Percentiles rank a stretch among this genome's conserved stretches.
Conservation (phyloP, 2,329 filamentous ascomycete genomes). For the Penicillium sp. region DNA sequence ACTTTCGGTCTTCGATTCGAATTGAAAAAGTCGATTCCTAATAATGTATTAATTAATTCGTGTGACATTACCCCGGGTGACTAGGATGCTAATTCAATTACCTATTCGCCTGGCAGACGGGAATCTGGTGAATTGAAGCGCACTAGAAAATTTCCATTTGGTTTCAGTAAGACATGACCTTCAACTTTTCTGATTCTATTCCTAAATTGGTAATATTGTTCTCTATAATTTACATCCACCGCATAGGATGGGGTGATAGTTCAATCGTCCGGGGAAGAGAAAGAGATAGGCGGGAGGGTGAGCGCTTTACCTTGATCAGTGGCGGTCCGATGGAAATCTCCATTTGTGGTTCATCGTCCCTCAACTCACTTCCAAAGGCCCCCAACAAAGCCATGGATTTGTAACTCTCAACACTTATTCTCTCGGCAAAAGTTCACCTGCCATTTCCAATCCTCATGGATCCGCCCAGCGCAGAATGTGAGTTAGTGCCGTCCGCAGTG, state of each 20-base stretch:
- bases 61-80: neutral
- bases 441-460: neutral
- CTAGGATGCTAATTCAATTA: neutral
- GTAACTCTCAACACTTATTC: neutral
- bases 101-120: too few relatives aligned
- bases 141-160: neutral
- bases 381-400: neutral
- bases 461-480: conserved; percentile 1
- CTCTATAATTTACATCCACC: neutral
- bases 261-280: neutral
- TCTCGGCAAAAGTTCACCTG: neutral
- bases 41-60: too few relatives aligned
- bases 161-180: too few relatives aligned
- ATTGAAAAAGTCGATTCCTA: neutral
- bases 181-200: neutral
- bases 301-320: neutral
- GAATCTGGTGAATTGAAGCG: neutral
- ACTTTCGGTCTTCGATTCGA: neutral
- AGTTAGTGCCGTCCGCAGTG: conserved; percentile 5
- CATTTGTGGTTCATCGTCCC: neutral
- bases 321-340: neutral
- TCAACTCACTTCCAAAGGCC: neutral
- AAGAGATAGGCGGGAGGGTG: neutral
- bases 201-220: neutral
- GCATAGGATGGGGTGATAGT: neutral